Evolutionary conservation across 768 basidiomycete species (phyloP).

Genomic region (Amylocystis lapponica): DNA sequence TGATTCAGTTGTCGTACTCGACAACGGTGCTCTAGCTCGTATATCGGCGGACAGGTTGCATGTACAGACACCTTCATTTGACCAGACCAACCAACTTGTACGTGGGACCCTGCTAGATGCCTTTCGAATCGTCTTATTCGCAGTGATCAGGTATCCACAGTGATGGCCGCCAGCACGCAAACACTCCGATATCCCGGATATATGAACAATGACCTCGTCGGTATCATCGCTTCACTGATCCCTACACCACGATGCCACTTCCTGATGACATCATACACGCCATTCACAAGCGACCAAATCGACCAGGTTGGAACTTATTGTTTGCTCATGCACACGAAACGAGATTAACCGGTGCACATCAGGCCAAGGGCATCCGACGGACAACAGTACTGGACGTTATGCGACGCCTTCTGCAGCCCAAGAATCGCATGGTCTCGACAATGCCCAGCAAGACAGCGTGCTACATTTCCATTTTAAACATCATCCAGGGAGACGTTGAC

Average conservation of each 20-base stretch:
- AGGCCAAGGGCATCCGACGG: conserved; percentile 90
- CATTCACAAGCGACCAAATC: conserved; percentile 94
- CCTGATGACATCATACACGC: conserved; percentile 98
- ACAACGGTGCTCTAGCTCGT: conserved; percentile 89
- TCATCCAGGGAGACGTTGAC: conserved; percentile 98
- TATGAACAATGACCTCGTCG: conserved; percentile 99
- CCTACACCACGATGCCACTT: conserved; percentile 98
- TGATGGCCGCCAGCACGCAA: conserved; percentile 96
- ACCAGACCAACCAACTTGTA: conserved; percentile 89
- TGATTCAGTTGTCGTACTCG: conserved; percentile 94
- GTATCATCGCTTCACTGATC: conserved; percentile 93
- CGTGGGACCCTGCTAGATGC: conserved; percentile 22
- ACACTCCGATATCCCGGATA: conserved; percentile 96
- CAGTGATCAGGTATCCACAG: conserved; percentile 77
- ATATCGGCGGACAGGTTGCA: conserved; percentile 93
- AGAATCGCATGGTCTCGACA: conserved; percentile 97
- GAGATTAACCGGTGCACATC: not conserved
- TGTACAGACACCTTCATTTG: conserved; percentile 80
- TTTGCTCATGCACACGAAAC: not conserved
- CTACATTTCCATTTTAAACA: conserved; percentile 96
- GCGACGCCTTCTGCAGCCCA: conserved; percentile 94
- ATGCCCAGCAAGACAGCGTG: conserved; percentile 88
- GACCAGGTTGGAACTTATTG: conserved; percentile 85
- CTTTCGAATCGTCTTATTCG: not conserved
- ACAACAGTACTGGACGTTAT: conserved; percentile 98